Percentiles rank a stretch among this genome's conserved stretches.
Conservation (phyloP, 2,329 filamentous ascomycete species). For the Cladophialophora carrionii region DNA sequence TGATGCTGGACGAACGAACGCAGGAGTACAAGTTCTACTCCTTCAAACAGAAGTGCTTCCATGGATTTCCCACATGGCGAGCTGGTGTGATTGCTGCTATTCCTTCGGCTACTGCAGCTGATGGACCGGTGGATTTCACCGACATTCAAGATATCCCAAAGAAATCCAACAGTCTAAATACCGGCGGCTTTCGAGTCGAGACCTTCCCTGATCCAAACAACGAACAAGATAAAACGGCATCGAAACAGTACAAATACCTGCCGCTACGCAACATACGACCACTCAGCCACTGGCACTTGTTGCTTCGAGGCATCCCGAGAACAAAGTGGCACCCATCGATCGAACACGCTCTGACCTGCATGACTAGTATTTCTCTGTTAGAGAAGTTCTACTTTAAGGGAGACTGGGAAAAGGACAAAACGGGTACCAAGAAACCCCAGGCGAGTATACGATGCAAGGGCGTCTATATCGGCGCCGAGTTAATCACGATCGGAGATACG, state of each 20-base stretch:
- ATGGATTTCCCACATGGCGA: slow-evolving; percentile 56
- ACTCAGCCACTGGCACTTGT: slow-evolving; percentile 58
- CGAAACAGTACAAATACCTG: slow-evolving; percentile 60
- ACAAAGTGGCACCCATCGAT: slow-evolving; percentile 58
- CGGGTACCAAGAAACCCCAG: slow-evolving; percentile 43
- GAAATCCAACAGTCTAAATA: slow-evolving; percentile 51
- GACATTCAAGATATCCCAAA: slow-evolving; percentile 51
- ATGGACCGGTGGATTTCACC: slow-evolving; percentile 45
- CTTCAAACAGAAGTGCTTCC: slow-evolving; percentile 41
- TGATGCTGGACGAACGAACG: slow-evolving; percentile 44
- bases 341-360: slow-evolving; percentile 56
- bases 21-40: slow-evolving; percentile 44
- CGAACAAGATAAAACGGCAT: slow-evolving; percentile 53
- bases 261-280: slow-evolving; percentile 59
- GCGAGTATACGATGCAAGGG: slow-evolving; percentile 58
- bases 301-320: slow-evolving; percentile 49
- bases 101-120: slow-evolving; percentile 46
- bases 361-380: slow-evolving; percentile 58
- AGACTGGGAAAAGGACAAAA: slow-evolving; percentile 45
- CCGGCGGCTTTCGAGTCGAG: slow-evolving; percentile 61
- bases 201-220: slow-evolving; percentile 58
- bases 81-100: slow-evolving; percentile 60
- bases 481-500: slow-evolving; percentile 58
- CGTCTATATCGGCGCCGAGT: slow-evolving; percentile 61
- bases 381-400: slow-evolving; percentile 59